A percentile compares a stretch with the other conserved stretches of the same genome.
Evolutionary conservation across 2,329 filamentous ascomycete species (phyloP).

Genomic region (Periconia digitata): DNA sequence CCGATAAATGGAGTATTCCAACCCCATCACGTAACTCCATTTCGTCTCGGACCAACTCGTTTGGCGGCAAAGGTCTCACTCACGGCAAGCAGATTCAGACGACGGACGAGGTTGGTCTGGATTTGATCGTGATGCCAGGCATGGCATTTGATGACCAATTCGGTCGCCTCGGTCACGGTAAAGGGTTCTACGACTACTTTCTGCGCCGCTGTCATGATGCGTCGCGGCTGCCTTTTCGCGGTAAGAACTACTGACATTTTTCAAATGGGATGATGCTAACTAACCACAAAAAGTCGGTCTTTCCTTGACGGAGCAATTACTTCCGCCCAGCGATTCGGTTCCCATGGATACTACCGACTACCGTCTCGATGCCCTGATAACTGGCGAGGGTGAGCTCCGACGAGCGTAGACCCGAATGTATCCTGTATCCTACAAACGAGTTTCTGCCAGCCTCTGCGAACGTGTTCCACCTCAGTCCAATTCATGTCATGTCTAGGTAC

Average conservation of each 20-base stretch:
- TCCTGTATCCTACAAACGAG: conserved; percentile 1
- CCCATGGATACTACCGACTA: conserved; percentile 78
- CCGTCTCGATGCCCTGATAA: conserved; percentile 74
- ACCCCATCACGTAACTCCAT: conserved; percentile 71
- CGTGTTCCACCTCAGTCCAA: background rate
- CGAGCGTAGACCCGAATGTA: conserved; percentile 21
- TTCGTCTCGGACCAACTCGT: conserved; percentile 67
- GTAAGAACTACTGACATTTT: conserved; percentile 49
- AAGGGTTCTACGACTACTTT: conserved; percentile 96
- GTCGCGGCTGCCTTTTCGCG: conserved; percentile 59
- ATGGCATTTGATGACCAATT: conserved; percentile 83
- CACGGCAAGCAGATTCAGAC: conserved; percentile 37
- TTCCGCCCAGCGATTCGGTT: conserved; percentile 65
- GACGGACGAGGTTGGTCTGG: conserved; percentile 56
- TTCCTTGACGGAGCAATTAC: conserved; percentile 82
- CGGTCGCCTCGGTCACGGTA: conserved; percentile 85
- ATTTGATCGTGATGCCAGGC: conserved; percentile 88
- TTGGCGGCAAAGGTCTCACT: conserved; percentile 62
- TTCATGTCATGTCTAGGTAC: background rate
- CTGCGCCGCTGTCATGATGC: conserved; percentile 69
- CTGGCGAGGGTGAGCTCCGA: conserved; percentile 65
- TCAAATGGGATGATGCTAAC: conserved; percentile 32
- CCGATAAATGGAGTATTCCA: conserved; percentile 94
- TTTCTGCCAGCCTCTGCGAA: background rate
- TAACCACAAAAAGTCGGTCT: conserved; percentile 65